Conservation (phyloP, 148 eudicot species). For the Vaccinium myrtillus region DNA sequence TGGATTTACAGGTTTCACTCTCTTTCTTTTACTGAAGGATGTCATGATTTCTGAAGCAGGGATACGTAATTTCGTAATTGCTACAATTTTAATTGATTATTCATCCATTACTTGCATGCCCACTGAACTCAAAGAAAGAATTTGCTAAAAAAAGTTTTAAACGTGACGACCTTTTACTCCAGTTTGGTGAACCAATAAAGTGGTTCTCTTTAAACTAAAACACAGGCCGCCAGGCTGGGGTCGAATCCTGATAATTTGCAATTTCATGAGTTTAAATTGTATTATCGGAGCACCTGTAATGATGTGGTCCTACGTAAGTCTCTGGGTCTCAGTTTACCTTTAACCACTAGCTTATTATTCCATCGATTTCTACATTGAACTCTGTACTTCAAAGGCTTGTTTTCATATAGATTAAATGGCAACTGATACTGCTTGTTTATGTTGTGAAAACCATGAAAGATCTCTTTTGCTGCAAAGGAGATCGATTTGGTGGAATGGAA, state of each 20-base stretch:
- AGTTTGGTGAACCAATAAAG: background rate
- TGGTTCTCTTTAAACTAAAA: background rate
- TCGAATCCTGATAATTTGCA: too few relatives aligned
- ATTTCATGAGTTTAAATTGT: too few relatives aligned
- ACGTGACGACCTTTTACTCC: background rate
- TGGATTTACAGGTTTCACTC: background rate
- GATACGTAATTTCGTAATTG: background rate
- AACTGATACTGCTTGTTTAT: conserved; percentile 17
- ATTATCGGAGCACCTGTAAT: too few relatives aligned
- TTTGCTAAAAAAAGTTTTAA: background rate
- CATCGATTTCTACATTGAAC: too few relatives aligned
- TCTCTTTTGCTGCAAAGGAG: conserved; percentile 81
- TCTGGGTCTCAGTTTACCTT: too few relatives aligned
- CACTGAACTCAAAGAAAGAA: background rate
- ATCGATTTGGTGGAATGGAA: conserved; percentile 82
- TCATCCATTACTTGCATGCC: background rate
- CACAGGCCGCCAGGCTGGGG: too few relatives aligned
- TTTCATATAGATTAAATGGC: background rate
- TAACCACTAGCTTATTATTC: too few relatives aligned
- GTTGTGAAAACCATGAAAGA: conserved; percentile 35
- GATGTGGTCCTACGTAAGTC: too few relatives aligned
- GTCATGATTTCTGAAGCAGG: background rate
- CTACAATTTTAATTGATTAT: background rate
- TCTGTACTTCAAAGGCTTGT: too few relatives aligned
- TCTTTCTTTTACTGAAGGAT: background rate